These are phyloP conservation scores for Priceomyces fermenticarens DNA, from an alignment of 805 yeast species.

Conservation along the genomic window DNA sequence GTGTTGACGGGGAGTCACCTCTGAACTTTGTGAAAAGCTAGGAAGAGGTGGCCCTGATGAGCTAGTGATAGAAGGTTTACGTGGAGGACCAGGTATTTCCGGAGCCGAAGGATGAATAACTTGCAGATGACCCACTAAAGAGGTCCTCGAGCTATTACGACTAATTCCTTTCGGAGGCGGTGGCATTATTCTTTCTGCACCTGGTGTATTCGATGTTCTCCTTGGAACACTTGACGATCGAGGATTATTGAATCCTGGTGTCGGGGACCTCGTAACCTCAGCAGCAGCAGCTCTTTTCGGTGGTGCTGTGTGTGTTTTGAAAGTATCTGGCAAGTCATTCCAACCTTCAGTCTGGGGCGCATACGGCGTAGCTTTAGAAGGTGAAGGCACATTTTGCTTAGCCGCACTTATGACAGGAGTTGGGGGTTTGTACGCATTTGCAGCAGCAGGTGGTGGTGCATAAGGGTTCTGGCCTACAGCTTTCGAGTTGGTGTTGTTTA, in stretches of 20 bases:
- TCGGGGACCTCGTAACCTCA: conserved; percentile 21
- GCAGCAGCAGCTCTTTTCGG: conserved; percentile 48
- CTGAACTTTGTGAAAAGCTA: conserved; percentile 6
- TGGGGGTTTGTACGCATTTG: conserved; percentile 13
- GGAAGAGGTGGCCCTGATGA: conserved; percentile 32
- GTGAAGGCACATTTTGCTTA: conserved; percentile 11
- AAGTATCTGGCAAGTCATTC: conserved; percentile 64
- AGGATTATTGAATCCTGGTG: conserved; percentile 19
- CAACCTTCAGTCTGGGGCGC: conserved; percentile 62
- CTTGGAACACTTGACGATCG: conserved; percentile 17
- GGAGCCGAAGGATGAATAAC: conserved; percentile 4
- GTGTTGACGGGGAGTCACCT: conserved; percentile 16
- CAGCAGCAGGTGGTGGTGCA: conserved; percentile 19
- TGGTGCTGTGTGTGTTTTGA: conserved; percentile 37
- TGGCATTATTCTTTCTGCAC: conserved; percentile 13
- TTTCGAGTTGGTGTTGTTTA: conserved; percentile 34
- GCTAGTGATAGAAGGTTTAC: conserved; percentile 20
- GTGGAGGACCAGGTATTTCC: conserved; percentile 9
- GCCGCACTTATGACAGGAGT: conserved; percentile 8
- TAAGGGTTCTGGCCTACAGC: conserved; percentile 12
- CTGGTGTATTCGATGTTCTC: conserved; percentile 10
- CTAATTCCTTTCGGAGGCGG: conserved; percentile 28
- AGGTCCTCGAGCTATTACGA: conserved; percentile 21
- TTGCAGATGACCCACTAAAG: conserved; percentile 9
- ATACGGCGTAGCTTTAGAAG: conserved; percentile 19